A percentile compares a stretch with the other conserved stretches of the same genome.
phyloP scores from a whole-genome alignment of 495 filamentous ascomycete genomes.

The Hyaloscypha bicolor region DNA sequence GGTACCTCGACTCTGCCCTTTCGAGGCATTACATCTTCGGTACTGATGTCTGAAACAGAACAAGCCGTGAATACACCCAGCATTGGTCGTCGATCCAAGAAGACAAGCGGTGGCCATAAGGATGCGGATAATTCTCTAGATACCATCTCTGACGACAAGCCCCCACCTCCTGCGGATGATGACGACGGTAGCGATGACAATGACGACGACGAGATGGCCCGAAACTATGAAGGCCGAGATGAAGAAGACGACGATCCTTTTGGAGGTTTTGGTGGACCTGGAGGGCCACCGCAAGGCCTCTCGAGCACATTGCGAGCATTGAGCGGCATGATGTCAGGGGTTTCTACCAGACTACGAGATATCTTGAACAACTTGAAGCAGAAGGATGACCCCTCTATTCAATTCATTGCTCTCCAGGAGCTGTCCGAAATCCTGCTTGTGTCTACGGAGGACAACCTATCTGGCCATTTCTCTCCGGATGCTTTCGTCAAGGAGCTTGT shows the following conservation, averaged over 20 bases:
- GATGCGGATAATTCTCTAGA: conserved; percentile 31
- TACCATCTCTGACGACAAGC: conserved; percentile 43
- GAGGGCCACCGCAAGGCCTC: conserved; percentile 65
- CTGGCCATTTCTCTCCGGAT: conserved; percentile 94
- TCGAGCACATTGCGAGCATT: conserved; percentile 82
- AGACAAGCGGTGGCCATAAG: conserved; percentile 25
- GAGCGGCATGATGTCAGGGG: conserved; percentile 87
- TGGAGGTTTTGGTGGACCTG: conserved; percentile 66
- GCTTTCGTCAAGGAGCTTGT: conserved; percentile 95
- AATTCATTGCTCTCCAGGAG: conserved; percentile 90
- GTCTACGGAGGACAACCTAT: conserved; percentile 95
- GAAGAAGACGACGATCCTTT: conserved; percentile 75
- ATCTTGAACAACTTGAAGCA: conserved; percentile 82
- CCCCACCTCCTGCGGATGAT: conserved; percentile 49
- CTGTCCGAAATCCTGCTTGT: conserved; percentile 91
- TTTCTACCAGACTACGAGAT: conserved; percentile 77
- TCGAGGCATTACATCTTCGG: neutral
- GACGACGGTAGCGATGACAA: conserved; percentile 52
- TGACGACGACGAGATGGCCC: conserved; percentile 46
- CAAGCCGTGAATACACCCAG: conserved; percentile 25
- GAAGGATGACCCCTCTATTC: conserved; percentile 85
- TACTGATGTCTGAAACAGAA: conserved; percentile 15
- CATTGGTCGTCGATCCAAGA: conserved; percentile 30
- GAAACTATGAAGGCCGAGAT: conserved; percentile 51
- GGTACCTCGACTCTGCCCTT: conserved; percentile 33